Conservation (phyloP, 495 filamentous ascomycete species). For the Aspergillus egyptiacus region DNA sequence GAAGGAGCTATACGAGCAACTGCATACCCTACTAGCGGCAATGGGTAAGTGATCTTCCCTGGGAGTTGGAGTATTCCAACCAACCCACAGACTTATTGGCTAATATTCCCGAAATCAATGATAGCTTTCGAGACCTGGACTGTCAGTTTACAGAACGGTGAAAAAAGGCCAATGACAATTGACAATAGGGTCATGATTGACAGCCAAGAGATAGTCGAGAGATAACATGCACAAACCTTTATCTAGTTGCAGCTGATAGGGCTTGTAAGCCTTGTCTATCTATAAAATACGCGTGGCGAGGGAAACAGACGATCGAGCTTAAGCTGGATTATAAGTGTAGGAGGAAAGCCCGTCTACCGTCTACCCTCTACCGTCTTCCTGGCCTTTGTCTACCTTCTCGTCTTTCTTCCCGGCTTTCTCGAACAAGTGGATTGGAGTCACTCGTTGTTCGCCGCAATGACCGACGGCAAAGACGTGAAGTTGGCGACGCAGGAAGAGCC, state of each 20-base stretch:
- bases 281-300: too few relatives aligned
- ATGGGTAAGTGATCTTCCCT: not conserved
- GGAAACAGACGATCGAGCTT: not conserved
- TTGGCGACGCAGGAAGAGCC: slow-evolving; percentile 7
- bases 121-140: not conserved
- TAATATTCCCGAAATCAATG: not conserved
- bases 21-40: not conserved
- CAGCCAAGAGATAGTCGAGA: slow-evolving; percentile 14
- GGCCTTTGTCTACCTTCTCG: not conserved
- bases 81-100: not conserved
- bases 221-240: slow-evolving; percentile 11
- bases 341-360: not conserved
- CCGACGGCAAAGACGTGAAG: slow-evolving; percentile 20
- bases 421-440: not conserved
- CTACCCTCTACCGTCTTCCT: too few relatives aligned
- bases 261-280: not conserved
- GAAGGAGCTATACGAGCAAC: not conserved
- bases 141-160: not conserved
- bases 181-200: not conserved
- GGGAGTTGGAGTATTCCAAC: not conserved
- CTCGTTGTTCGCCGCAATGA: not conserved
- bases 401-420: not conserved
- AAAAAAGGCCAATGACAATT: not conserved
- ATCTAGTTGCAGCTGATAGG: not conserved
- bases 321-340: not conserved